phyloP scores from a whole-genome alignment of 768 basidiomycete species.

The Udeniomyces megalosporus region DNA sequence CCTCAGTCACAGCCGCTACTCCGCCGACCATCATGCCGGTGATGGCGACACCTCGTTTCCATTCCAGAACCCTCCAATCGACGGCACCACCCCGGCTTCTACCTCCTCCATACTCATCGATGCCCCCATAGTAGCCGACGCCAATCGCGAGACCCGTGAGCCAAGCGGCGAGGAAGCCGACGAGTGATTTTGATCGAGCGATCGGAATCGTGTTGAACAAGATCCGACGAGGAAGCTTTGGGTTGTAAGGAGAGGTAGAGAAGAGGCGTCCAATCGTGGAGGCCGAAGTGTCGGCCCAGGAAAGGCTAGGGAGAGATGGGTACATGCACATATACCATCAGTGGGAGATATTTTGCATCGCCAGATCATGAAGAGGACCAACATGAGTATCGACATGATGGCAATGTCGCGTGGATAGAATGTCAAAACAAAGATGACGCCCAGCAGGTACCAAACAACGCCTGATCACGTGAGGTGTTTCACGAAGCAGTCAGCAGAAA shows the following conservation, averaged over 20 bases:
- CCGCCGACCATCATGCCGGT: slow-evolving; percentile 45
- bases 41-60: slow-evolving; percentile 17
- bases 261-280: slow-evolving; percentile 80
- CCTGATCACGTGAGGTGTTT: slow-evolving; percentile 24
- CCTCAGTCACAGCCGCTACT: slow-evolving; percentile 73
- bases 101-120: slow-evolving; percentile 28
- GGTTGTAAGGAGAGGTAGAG: slow-evolving; percentile 42
- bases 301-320: slow-evolving; percentile 48
- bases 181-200: slow-evolving; percentile 66
- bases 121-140: slow-evolving; percentile 44
- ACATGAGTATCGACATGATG: slow-evolving; percentile 61
- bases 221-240: slow-evolving; percentile 38
- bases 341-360: too few species aligned
- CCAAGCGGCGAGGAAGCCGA: slow-evolving; percentile 64
- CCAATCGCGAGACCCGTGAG: slow-evolving; percentile 55
- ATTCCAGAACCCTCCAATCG: slow-evolving; percentile 24
- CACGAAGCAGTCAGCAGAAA: too few species aligned
- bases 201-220: slow-evolving; percentile 41
- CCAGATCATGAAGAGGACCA: too few species aligned
- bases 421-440: slow-evolving; percentile 58
- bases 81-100: slow-evolving; percentile 19
- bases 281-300: slow-evolving; percentile 90
- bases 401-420: slow-evolving; percentile 74
- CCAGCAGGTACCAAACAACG: slow-evolving; percentile 79
- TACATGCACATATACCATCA: too few species aligned